Conservation (phyloP, 2,329 filamentous ascomycete genomes). For the Grosmannia penicillata region DNA sequence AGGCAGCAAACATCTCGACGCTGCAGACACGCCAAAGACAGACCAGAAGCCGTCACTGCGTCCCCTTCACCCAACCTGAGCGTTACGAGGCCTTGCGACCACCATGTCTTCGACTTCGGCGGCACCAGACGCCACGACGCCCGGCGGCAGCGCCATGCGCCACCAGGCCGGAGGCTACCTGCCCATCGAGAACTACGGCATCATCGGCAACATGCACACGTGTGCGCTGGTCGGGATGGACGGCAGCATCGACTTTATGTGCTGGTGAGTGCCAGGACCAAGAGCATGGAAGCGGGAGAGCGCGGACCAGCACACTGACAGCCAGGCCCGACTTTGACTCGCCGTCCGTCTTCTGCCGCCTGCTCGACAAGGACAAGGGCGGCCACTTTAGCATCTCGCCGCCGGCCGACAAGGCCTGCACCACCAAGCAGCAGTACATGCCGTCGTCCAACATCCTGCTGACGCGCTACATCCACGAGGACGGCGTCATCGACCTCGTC, state of each 20-base stretch:
- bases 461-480: slow-evolving; percentile 63
- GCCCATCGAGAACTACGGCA: slow-evolving; percentile 61
- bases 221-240: slow-evolving; percentile 62
- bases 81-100: too few species aligned
- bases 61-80: too few species aligned
- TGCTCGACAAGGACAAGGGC: slow-evolving; percentile 61
- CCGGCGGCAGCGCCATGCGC: slow-evolving; percentile 15
- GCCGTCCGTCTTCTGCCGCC: slow-evolving; percentile 58
- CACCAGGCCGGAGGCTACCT: slow-evolving; percentile 30
- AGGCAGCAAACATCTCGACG: too few species aligned
- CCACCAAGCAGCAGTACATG: slow-evolving; percentile 65
- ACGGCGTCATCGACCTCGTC: slow-evolving; percentile 56
- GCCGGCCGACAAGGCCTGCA: slow-evolving; percentile 33
- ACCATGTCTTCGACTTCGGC: neutral
- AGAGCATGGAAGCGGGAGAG: too few species aligned
- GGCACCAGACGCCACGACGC: neutral
- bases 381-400: slow-evolving; percentile 58
- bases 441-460: slow-evolving; percentile 62
- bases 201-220: slow-evolving; percentile 70
- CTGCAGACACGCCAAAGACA: too few species aligned
- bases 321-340: slow-evolving; percentile 64
- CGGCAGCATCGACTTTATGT: slow-evolving; percentile 65
- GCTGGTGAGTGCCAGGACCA: slow-evolving; percentile 41
- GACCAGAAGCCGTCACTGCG: too few species aligned
- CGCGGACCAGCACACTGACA: neutral